A percentile compares a stretch with the other conserved stretches of the same genome.
These are phyloP conservation scores for Tolypocladium sp. DNA, from an alignment of 2,329 filamentous ascomycete species.

Conservation along the genomic window DNA sequence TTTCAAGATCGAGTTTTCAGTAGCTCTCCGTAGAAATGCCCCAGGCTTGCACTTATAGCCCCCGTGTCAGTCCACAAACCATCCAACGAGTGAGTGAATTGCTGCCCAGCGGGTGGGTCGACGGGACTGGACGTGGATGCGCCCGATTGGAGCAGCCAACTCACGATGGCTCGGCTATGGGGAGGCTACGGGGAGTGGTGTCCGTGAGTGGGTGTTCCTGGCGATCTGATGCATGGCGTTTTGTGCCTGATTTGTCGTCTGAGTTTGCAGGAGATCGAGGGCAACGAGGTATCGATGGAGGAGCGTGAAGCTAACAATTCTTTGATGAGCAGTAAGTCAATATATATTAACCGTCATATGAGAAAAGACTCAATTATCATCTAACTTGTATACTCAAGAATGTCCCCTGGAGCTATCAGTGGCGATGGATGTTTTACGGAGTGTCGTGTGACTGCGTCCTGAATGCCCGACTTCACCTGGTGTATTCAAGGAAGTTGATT, in stretches of 20 bases:
- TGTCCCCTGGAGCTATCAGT: too few species aligned
- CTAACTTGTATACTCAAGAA: too few species aligned
- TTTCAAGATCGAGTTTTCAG: too few species aligned
- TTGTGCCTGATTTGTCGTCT: not conserved
- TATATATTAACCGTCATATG: too few species aligned
- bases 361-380: too few species aligned
- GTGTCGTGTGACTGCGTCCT: not conserved
- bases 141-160: slow-evolving; percentile 12
- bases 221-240: not conserved
- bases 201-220: not conserved
- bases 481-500: not conserved
- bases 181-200: not conserved
- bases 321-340: too few species aligned
- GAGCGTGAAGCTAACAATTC: too few species aligned
- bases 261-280: not conserved
- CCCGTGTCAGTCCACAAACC: not conserved
- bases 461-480: not conserved
- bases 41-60: not conserved
- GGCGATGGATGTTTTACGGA: too few species aligned
- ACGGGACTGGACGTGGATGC: slow-evolving; percentile 15
- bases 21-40: not conserved
- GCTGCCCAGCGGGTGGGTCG: slow-evolving; percentile 16
- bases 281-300: too few species aligned
- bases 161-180: not conserved
- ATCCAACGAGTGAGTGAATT: slow-evolving; percentile 5